Evolutionary conservation across 2,329 filamentous ascomycete species (phyloP).

Genomic region (Neofusicoccum kwambonambiense): DNA sequence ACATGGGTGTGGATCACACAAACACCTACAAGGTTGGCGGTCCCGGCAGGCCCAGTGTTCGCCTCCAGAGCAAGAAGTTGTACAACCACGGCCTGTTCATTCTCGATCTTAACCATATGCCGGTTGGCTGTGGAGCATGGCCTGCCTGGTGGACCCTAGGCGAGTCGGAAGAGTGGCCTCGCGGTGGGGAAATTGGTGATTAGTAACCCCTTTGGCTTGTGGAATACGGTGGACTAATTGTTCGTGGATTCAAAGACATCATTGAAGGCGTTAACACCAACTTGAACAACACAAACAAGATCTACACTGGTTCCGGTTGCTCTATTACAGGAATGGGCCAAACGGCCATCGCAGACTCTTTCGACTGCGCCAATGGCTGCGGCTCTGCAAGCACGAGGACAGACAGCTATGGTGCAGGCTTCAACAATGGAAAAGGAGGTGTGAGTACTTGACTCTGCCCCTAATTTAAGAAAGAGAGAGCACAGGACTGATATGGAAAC

Average conservation of each 20-base stretch:
- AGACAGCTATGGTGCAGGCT: slow-evolving; percentile 21
- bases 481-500: background rate
- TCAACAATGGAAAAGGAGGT: slow-evolving; percentile 24
- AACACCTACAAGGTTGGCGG: slow-evolving; percentile 42
- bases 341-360: slow-evolving; percentile 21
- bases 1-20: slow-evolving; percentile 35
- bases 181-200: slow-evolving; percentile 28
- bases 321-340: slow-evolving; percentile 20
- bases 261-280: slow-evolving; percentile 26
- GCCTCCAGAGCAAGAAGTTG: slow-evolving; percentile 36
- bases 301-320: slow-evolving; percentile 20
- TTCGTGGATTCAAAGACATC: slow-evolving; percentile 17
- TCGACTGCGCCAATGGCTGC: slow-evolving; percentile 27
- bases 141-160: slow-evolving; percentile 36
- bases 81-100: slow-evolving; percentile 42
- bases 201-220: background rate
- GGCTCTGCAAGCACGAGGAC: slow-evolving; percentile 15
- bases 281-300: slow-evolving; percentile 21
- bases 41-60: slow-evolving; percentile 31
- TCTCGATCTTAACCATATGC: slow-evolving; percentile 39
- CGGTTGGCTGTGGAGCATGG: slow-evolving; percentile 36
- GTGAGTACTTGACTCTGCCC: slow-evolving; percentile 26
- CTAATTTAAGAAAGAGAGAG: no score
- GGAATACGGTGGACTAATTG: no score
- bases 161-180: slow-evolving; percentile 25